Base-by-base conservation (phyloP, 139 green algal genomes). In the Micractinium conductrix region DNA sequence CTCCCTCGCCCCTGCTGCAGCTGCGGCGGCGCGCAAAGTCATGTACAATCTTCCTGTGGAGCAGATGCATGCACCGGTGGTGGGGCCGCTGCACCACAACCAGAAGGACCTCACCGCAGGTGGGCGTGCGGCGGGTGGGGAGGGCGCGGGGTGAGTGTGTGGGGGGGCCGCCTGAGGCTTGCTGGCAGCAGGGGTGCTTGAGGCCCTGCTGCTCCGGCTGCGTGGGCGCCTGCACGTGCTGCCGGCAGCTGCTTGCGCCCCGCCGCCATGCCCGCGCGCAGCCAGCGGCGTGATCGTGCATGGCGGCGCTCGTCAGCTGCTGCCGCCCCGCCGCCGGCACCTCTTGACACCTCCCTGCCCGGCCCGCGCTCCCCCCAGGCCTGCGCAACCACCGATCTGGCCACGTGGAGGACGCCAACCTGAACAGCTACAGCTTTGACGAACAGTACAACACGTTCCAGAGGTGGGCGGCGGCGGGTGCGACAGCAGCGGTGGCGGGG, bases 361-460 rank as follows among this genome's bases (percentile, higher is more conserved):
- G n/a, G n/a, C n/a, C n/a, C n/a, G n/a, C n/a, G n/a, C n/a, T n/a
- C n/a, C 6, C 62, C 22, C 60, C 65, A 63, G 76, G 93, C 4
- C 75, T 95, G 72, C 87, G 91, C 30, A 99, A 99, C 87, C 95
- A 98, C 86, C 87, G 91, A 10, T 71, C 92, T 5, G 95, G 95
- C 0, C 90, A 96, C 72, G 95, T 96, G 26, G 94, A 97, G 89
- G 93, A 90, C 82, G 81, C 88, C 63, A 89, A 96, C 80, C 82
- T 97, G 43, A 80, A 84, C 45, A 79, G 74, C n/a, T 95, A 91
- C 62, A 80, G 89, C 26, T 98, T 98, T 90, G 95, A 98, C 45
- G 91, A 97, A 84, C 93, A 99, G 89, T 98, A 97, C 92, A 93
- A 97, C 87, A 96, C 91, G 6, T 99, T 97, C 84, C 76, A 95